A percentile compares a stretch with the other conserved stretches of the same genome.
Conservation (phyloP, 768 basidiomycete genomes). For the Mycena belliarum region DNA sequence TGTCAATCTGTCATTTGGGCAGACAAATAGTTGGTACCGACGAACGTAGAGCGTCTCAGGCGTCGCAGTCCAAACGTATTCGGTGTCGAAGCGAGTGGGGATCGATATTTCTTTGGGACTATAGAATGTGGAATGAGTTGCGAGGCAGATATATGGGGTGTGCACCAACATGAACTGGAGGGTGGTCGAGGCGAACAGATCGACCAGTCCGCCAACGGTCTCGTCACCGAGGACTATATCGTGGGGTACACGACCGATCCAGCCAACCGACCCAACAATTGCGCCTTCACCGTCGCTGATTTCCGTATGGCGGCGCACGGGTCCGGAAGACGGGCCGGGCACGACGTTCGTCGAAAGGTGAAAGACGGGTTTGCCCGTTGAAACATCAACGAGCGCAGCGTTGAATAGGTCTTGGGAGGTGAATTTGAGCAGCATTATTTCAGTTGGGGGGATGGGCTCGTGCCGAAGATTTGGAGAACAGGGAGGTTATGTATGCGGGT, state of each 20-base stretch:
- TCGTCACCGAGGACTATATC: conserved; percentile 53
- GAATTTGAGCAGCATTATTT: conserved; percentile 59
- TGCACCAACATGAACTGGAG: conserved; percentile 53
- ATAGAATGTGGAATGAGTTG: conserved; percentile 2
- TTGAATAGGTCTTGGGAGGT: conserved; percentile 60
- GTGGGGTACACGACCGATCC: conserved; percentile 54
- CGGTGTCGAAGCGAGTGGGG: conserved; percentile 63
- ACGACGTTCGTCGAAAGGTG: conserved; percentile 43
- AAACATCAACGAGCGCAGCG: conserved; percentile 51
- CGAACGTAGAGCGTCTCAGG: conserved; percentile 52
- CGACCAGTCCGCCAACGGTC: conserved; percentile 49
- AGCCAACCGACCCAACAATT: conserved; percentile 48
- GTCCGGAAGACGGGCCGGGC: conserved; percentile 28
- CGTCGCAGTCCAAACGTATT: conserved; percentile 62
- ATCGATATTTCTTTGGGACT: conserved; percentile 63
- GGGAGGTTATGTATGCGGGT: conserved; percentile 8
- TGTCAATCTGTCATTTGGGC: conserved; percentile 23
- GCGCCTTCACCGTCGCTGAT: conserved; percentile 33
- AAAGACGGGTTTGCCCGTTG: conserved; percentile 50
- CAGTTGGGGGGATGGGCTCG: neutral
- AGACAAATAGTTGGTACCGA: conserved; percentile 3
- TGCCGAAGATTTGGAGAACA: conserved; percentile 7
- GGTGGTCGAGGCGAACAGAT: conserved; percentile 58
- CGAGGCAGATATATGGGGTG: neutral
- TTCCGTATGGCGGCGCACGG: conserved; percentile 30